Base-by-base conservation (phyloP, 2,329 filamentous ascomycete species). In the Plenodomus tracheiphilus region DNA sequence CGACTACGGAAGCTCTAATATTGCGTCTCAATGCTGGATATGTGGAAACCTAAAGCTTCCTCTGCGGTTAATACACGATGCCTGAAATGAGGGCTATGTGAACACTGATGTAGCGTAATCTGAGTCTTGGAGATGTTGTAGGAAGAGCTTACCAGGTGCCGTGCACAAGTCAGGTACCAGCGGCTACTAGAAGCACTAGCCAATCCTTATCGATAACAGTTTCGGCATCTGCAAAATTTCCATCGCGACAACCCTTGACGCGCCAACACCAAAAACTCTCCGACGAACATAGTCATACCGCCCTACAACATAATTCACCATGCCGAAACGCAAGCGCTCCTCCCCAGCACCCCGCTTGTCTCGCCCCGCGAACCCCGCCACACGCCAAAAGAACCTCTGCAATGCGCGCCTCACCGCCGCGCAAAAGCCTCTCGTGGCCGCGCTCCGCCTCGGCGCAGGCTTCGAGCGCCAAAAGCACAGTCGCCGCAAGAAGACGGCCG, bases 401-500 rank as follows among this genome's bases (percentile, higher is more conserved):
- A 44, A 54, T 58, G 75, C 75, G 44, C 77, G 78, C 54, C 74
- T 85, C 49, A 72, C 78, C 25, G 74, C 79, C 39, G 78, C 79
- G 61, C 78, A 80, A 55, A 84, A 83, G 64, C 79, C 85, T 30
- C 76, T 93, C 8, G 41, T 63, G 22, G 80, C 80, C 53, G 86
- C 86, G 0, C 78, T 93, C 51, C 91, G 91, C 71, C 77, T 80
- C 10, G 86, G 85, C 47, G 90, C 89, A 66, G 85, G 86, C 39
- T 87, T 90, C 65, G 89, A 93, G 75, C 81, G 88, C 39, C 89
- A 93, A 73, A 88, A 91, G 56, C 80, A 85, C 48, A 80, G 82
- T 18, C 75, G 88, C 51, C 81, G 86, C 47, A 77, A 80, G 58
- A 86, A 86, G 64, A 76, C 74, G 2, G 81, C 81, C 0, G 73